Evolutionary conservation across 805 yeast genomes (phyloP).

Genomic region (Metschnikowia borealis): DNA sequence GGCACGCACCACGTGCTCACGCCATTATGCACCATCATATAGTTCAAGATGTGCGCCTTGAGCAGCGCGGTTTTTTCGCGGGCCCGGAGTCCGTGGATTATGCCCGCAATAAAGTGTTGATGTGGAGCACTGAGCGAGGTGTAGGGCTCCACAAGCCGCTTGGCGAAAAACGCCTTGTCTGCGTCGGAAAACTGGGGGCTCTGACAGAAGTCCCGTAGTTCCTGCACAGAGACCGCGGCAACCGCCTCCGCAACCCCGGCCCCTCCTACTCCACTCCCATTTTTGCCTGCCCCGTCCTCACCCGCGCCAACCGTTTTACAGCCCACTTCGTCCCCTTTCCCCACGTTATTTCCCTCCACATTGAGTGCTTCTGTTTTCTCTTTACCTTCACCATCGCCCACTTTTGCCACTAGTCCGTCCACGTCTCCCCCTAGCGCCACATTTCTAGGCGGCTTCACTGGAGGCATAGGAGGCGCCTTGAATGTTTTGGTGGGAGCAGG

Average conservation of each 20-base stretch:
- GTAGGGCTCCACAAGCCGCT: constrained; percentile 11
- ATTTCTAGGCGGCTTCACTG: background rate
- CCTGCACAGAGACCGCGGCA: background rate
- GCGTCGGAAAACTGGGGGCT: constrained; percentile 2
- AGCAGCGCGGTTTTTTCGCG: constrained; percentile 18
- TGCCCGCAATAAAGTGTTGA: constrained; percentile 11
- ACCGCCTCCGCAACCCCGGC: background rate
- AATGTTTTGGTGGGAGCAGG: background rate
- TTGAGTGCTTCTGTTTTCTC: background rate
- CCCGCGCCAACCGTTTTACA: too few relatives aligned
- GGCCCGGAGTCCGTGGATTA: constrained; percentile 8
- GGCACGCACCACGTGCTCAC: constrained; percentile 67
- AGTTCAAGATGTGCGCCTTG: constrained; percentile 40
- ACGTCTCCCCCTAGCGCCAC: background rate
- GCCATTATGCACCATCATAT: constrained; percentile 56
- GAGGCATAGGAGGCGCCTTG: constrained; percentile 1
- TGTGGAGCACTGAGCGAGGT: constrained; percentile 8
- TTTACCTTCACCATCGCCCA: background rate
- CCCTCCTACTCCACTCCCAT: too few relatives aligned
- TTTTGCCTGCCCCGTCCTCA: too few relatives aligned
- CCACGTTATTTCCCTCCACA: too few relatives aligned
- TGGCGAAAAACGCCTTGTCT: constrained; percentile 10
- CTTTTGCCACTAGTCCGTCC: background rate
- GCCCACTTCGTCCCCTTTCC: too few relatives aligned
- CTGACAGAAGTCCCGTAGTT: constrained; percentile 8